Percentiles rank a stretch among this genome's conserved stretches.
Conservation (phyloP, 192 early-diverging fungal species). For the Entomortierella chlamydospora region DNA sequence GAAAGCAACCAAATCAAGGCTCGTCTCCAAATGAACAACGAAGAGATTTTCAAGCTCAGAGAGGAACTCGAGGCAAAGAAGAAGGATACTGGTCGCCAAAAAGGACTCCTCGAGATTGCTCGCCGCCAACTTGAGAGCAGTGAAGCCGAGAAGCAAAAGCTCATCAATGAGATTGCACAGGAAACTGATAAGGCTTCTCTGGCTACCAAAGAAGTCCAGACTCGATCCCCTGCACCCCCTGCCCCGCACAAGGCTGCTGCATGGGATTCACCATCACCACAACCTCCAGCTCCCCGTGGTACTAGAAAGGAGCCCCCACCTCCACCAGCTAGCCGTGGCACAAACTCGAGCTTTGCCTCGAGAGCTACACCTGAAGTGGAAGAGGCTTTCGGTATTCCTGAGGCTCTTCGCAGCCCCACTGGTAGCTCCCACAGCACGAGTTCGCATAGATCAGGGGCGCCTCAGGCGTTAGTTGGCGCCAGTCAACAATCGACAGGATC, state of each 20-base stretch:
- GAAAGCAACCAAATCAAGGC: constrained; percentile 62
- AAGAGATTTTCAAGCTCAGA: constrained; percentile 62
- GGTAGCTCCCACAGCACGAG: constrained; percentile 45
- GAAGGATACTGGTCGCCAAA: constrained; percentile 69
- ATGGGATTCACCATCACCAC: not conserved
- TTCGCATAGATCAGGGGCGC: constrained; percentile 13
- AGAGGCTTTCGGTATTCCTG: constrained; percentile 51
- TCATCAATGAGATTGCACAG: constrained; percentile 63
- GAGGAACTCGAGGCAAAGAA: constrained; percentile 67
- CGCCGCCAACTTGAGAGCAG: constrained; percentile 68
- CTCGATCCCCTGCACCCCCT: constrained; percentile 2
- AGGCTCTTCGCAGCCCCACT: constrained; percentile 46
- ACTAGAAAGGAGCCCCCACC: constrained; percentile 52
- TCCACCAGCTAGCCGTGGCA: constrained; percentile 49
- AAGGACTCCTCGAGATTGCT: constrained; percentile 73
- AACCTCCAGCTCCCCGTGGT: constrained; percentile 41
- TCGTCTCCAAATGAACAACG: constrained; percentile 63
- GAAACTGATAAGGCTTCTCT: constrained; percentile 40
- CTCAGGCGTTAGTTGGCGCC: not conserved
- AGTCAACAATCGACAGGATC: constrained; percentile 50
- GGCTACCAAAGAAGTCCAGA: constrained; percentile 26
- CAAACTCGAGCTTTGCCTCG: not conserved
- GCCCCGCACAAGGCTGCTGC: no score
- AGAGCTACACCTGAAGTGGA: constrained; percentile 35
- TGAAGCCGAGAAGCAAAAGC: constrained; percentile 70